Evolutionary conservation across 2,329 filamentous ascomycete genomes (phyloP), one percentile per base, ranked within the genome.

Genomic region (Hypoxylon sp.): DNA sequence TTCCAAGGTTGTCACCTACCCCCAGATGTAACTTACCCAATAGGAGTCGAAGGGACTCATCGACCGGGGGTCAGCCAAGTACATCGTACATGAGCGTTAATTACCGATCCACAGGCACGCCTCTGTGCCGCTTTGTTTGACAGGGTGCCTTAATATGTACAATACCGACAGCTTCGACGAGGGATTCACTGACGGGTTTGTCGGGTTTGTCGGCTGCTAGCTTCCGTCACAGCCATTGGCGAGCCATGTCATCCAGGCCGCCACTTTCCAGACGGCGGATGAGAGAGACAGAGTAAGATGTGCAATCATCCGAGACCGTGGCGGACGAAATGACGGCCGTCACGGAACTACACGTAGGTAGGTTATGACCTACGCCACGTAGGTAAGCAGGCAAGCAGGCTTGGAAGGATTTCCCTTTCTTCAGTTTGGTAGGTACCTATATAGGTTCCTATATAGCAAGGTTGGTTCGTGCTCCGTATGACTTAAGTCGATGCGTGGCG

Each of bases 1-100:
- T 65, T 56, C 59, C 59, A 37, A 59, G 55, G 58, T 62, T 56
- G 59, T 59, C 47, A 34, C 57, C 30, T 41, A 51, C 20, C 34
- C 54, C 55, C 49, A 61, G 59, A 62, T 68, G 44, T 54, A 58
- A 63, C 62, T 62, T 68, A 56, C 62, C 65, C 65, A 68, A 68
- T 68, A 63, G 51, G 65, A 59, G 63, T 26, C 13, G 47, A 58
- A 20, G 55, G 55, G 48, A 30, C 44, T 20, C 28, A 41, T 46
- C n/a, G 43, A 46, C 20, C 19, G 39, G 28, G 59, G 62, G 54
- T 53, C 47, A 30, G 59, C 43, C 55, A 59, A 58, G 58, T 46
- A 48, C 49, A 57, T 41, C 55, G 58, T 46, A 48, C 49, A 57
- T 41, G 34, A 48, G 52, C 13, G 39, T 63, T 65, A 55, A 65